Conservation (phyloP, 108 stramenopile genomes). For the Fragilariopsis cylindrus region DNA sequence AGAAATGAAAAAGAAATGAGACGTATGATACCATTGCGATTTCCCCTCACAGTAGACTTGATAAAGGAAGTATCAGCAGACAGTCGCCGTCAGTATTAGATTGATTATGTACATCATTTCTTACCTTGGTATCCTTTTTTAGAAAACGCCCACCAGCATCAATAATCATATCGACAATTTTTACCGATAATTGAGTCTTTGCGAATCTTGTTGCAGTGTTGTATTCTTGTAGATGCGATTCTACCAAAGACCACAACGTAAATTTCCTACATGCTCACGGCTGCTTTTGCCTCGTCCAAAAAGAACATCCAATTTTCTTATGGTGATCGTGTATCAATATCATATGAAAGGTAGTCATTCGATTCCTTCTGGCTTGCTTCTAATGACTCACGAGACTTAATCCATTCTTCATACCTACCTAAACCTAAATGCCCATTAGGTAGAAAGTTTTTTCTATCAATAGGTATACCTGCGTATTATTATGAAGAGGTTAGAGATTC, state of each 20-base stretch:
- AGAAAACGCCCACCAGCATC: constrained; percentile 32
- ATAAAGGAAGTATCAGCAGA: no score
- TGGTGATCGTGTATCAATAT: constrained; percentile 4
- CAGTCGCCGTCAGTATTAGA: no score
- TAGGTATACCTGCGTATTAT: constrained; percentile 7
- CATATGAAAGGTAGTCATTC: no score
- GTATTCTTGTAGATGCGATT: constrained; percentile 27
- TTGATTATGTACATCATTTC: no score
- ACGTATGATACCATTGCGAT: no score
- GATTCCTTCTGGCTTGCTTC: background rate
- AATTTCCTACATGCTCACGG: constrained; percentile 34
- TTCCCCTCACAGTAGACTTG: no score
- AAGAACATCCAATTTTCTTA: constrained; percentile 33
- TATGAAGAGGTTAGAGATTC: no score
- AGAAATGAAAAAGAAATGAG: no score
- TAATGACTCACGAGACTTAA: constrained; percentile 9
- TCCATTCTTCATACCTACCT: constrained; percentile 30
- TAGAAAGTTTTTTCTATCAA: background rate
- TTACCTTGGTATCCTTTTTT: constrained; percentile 9
- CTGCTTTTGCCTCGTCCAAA: constrained; percentile 29
- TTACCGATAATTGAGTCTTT: constrained; percentile 30
- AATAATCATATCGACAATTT: constrained; percentile 23
- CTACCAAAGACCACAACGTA: constrained; percentile 20
- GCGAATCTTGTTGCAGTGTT: constrained; percentile 21
- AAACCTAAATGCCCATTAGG: constrained; percentile 14